Evolutionary conservation across 2,329 filamentous ascomycete genomes (phyloP).

Genomic region (Clarireedia homoeocarpa): DNA sequence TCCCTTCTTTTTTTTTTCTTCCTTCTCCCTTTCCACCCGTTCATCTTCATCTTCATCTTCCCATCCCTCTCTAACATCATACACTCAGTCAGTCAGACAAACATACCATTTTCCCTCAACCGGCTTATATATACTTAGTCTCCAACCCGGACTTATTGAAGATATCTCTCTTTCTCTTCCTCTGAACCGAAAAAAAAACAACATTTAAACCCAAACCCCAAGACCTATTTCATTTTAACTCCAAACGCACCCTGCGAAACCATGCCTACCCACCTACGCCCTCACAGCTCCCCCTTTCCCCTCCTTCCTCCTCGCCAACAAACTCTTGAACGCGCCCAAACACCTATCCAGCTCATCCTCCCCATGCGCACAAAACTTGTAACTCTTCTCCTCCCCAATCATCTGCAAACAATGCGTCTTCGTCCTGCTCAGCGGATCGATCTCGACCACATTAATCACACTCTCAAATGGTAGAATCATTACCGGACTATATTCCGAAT

Average conservation of each 20-base stretch:
- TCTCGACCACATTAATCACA: conserved; percentile 86
- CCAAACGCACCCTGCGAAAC: background rate
- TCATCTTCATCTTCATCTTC: background rate
- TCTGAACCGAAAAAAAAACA: no score
- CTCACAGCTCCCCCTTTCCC: background rate
- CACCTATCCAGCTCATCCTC: conserved; percentile 80
- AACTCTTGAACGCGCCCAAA: conserved; percentile 84
- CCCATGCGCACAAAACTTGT: conserved; percentile 66
- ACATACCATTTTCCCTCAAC: no score
- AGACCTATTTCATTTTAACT: background rate
- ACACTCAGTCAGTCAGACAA: no score
- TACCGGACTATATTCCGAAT: conserved; percentile 79
- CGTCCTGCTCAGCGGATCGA: conserved; percentile 76
- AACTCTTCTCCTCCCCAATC: conserved; percentile 85
- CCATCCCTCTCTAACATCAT: background rate
- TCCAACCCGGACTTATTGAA: no score
- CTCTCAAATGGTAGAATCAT: conserved; percentile 71
- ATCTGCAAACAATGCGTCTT: conserved; percentile 86
- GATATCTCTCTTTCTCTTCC: no score
- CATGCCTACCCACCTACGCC: background rate
- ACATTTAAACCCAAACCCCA: background rate
- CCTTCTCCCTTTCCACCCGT: background rate
- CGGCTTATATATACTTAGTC: no score
- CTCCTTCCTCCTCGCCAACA: conserved; percentile 63
- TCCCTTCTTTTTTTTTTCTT: background rate